These are phyloP conservation scores for Ophiosphaerella herpotricha DNA, from an alignment of 2,329 filamentous ascomycete genomes.

Conservation along the genomic window DNA sequence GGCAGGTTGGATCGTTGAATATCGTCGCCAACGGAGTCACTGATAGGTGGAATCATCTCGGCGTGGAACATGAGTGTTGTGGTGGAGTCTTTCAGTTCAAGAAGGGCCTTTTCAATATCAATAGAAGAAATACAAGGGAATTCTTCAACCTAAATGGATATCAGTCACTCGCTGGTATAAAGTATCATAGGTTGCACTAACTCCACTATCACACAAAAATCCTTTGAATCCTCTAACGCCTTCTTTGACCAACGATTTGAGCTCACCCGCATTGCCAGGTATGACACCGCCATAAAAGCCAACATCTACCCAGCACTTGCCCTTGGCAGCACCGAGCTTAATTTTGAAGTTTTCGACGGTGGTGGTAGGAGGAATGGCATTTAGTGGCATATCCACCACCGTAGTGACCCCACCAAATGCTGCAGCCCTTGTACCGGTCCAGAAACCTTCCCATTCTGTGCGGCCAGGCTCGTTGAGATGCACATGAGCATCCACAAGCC, in stretches of 20 bases:
- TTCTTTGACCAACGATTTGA: constrained; percentile 78
- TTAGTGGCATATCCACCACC: constrained; percentile 96
- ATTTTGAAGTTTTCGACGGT: constrained; percentile 80
- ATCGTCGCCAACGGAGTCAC: constrained; percentile 77
- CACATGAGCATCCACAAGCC: constrained; percentile 94
- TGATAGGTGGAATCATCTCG: constrained; percentile 92
- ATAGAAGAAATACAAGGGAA: constrained; percentile 85
- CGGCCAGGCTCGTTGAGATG: constrained; percentile 96
- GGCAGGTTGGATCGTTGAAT: constrained; percentile 73
- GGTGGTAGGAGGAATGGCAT: constrained; percentile 94
- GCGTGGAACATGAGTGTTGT: constrained; percentile 99
- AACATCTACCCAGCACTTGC: constrained; percentile 98
- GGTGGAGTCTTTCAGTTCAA: constrained; percentile 74
- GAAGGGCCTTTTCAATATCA: constrained; percentile 82
- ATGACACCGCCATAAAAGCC: constrained; percentile 96
- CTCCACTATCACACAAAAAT: constrained; percentile 94
- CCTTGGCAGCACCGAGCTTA: constrained; percentile 81
- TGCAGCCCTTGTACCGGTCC: constrained; percentile 89
- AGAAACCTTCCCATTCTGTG: constrained; percentile 98
- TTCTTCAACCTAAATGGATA: constrained; percentile 73
- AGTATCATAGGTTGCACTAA: constrained; percentile 54
- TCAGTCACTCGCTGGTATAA: constrained; percentile 19
- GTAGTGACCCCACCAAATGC: constrained; percentile 96
- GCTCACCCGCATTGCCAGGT: constrained; percentile 80
- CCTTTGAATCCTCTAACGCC: constrained; percentile 97